Conservation (phyloP, 306 rosid species). For the Dicorynia guianensis region DNA sequence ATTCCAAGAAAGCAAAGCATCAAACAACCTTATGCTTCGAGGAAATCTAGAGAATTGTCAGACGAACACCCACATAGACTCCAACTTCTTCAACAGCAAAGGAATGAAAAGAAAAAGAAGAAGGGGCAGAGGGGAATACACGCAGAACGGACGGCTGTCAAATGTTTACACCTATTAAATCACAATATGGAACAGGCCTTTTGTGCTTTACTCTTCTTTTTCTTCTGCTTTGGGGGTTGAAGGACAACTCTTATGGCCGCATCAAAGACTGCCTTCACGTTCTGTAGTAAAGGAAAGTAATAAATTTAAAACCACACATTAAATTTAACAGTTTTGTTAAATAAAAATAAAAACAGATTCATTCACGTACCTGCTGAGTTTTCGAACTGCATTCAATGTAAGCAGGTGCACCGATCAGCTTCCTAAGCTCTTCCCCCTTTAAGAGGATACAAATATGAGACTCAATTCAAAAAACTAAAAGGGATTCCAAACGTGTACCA, state of each 20-base stretch:
- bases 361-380: slow-evolving; percentile 75
- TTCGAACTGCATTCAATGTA: slow-evolving; percentile 98
- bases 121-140: slow-evolving; percentile 50
- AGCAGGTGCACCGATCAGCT: slow-evolving; percentile 91
- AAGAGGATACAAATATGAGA: slow-evolving; percentile 35
- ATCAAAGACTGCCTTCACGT: slow-evolving; percentile 94
- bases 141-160: slow-evolving; percentile 54
- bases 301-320: slow-evolving; percentile 12
- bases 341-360: background rate
- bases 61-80: slow-evolving; percentile 57
- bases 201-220: slow-evolving; percentile 91
- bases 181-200: slow-evolving; percentile 98
- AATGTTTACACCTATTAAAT: slow-evolving; percentile 62
- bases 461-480: background rate
- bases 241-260: slow-evolving; percentile 98
- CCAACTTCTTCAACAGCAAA: slow-evolving; percentile 67
- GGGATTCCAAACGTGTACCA: slow-evolving; percentile 2
- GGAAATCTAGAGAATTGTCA: slow-evolving; percentile 60
- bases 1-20: slow-evolving; percentile 55
- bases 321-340: background rate
- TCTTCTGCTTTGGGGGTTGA: slow-evolving; percentile 99
- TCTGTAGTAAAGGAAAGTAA: slow-evolving; percentile 56
- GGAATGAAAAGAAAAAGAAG: slow-evolving; percentile 46
- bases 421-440: slow-evolving; percentile 97
- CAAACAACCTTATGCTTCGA: slow-evolving; percentile 70